A percentile compares a stretch with the other conserved stretches of the same genome.
Evolutionary conservation across 2,329 filamentous ascomycete species (phyloP).

Genomic region (Sarocladium oryzae): DNA sequence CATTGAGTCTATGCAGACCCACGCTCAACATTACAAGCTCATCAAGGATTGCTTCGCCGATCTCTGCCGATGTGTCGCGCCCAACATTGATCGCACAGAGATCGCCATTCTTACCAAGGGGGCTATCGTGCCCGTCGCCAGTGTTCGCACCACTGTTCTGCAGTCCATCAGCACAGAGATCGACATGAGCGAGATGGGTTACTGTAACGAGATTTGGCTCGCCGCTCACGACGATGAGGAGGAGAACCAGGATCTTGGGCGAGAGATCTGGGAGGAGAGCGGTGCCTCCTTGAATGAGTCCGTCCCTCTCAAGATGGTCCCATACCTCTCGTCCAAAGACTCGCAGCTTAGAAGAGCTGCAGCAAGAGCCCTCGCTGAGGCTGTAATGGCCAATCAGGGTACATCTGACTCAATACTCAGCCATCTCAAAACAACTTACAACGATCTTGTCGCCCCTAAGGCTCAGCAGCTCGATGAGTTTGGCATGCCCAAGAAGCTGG

Average conservation of each 20-base stretch:
- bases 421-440: conserved; percentile 64
- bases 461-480: conserved; percentile 83
- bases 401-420: conserved; percentile 57
- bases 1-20: conserved; percentile 77
- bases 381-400: conserved; percentile 53
- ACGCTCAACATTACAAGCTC: conserved; percentile 89
- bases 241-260: conserved; percentile 77
- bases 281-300: conserved; percentile 63
- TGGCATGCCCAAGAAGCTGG: conserved; percentile 87
- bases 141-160: conserved; percentile 76
- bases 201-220: conserved; percentile 89
- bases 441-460: conserved; percentile 73
- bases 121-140: conserved; percentile 68
- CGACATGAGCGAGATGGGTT: conserved; percentile 79
- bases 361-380: conserved; percentile 72
- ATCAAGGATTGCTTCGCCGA: conserved; percentile 90
- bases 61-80: conserved; percentile 74
- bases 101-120: conserved; percentile 71
- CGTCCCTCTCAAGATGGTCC: conserved; percentile 61
- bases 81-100: conserved; percentile 69
- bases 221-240: conserved; percentile 85
- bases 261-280: conserved; percentile 93
- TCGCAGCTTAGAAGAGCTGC: conserved; percentile 77
- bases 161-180: conserved; percentile 89
- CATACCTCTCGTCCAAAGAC: conserved; percentile 75